These are phyloP conservation scores for Ceratocystis cubensis DNA, from an alignment of 2,329 filamentous ascomycete genomes.

Conservation along the genomic window DNA sequence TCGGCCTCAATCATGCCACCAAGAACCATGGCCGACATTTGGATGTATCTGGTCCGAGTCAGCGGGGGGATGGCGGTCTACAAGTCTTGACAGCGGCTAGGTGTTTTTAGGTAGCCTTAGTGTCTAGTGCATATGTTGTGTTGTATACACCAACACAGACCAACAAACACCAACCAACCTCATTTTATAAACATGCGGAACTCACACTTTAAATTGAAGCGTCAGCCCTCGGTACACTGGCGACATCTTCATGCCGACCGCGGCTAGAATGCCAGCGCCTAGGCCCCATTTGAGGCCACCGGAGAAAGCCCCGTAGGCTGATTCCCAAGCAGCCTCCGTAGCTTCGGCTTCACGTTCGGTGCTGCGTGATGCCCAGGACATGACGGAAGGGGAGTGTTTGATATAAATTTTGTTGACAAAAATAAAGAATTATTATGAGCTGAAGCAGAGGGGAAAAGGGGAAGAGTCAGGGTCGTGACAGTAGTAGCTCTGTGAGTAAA, in stretches of 20 bases:
- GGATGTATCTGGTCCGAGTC: constrained; percentile 49
- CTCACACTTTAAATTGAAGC: constrained; percentile 66
- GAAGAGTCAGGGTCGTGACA: not conserved
- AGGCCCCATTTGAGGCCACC: constrained; percentile 63
- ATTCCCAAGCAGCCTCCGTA: constrained; percentile 58
- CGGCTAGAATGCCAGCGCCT: constrained; percentile 50
- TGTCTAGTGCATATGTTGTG: not conserved
- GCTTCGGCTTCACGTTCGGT: constrained; percentile 47
- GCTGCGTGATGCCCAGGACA: constrained; percentile 16
- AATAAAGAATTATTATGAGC: not conserved
- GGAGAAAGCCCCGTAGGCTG: constrained; percentile 50
- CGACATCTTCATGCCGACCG: constrained; percentile 49
- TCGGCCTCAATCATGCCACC: constrained; percentile 69
- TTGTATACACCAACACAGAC: not conserved
- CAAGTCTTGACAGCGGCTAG: not conserved
- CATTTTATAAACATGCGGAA: constrained; percentile 17
- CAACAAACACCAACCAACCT: not conserved
- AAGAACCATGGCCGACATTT: constrained; percentile 77
- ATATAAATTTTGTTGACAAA: not conserved
- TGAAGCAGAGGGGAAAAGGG: not conserved
- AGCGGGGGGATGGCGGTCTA: not conserved
- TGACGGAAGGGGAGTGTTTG: not conserved
- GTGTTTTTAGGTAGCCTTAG: too few species aligned
- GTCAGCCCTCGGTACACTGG: constrained; percentile 62
- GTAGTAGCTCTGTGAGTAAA: not conserved